Conservation (phyloP, 345 rosid species). For the Lepidium aucheri region DNA sequence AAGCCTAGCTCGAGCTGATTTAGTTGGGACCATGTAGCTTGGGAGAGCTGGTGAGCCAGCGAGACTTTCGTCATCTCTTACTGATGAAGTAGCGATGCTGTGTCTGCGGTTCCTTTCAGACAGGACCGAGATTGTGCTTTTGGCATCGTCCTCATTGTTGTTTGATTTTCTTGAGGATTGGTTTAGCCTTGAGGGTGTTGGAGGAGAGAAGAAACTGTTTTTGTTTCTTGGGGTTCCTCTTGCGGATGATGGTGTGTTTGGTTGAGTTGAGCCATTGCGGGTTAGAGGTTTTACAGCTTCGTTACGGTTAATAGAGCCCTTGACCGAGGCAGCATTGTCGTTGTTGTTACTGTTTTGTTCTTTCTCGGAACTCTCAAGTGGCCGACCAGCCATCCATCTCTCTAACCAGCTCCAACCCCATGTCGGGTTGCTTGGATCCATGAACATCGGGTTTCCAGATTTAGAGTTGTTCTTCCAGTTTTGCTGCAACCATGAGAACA, state of each 20-base stretch:
- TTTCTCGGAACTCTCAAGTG: slow-evolving; percentile 68
- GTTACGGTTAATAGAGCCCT: slow-evolving; percentile 34
- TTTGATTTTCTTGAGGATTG: slow-evolving; percentile 48
- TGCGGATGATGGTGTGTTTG: slow-evolving; percentile 47
- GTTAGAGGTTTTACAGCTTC: slow-evolving; percentile 57
- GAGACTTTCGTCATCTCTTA: slow-evolving; percentile 74
- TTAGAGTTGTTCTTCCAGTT: slow-evolving; percentile 68
- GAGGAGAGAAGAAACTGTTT: slow-evolving; percentile 43
- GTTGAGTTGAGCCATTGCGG: slow-evolving; percentile 54
- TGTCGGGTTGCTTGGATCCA: slow-evolving; percentile 72
- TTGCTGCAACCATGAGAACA: slow-evolving; percentile 41
- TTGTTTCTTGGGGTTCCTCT: slow-evolving; percentile 46
- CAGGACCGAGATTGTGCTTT: slow-evolving; percentile 57
- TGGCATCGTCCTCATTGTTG: slow-evolving; percentile 60
- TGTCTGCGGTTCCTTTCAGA: slow-evolving; percentile 61
- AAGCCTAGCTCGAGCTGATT: slow-evolving; percentile 81
- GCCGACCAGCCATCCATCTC: slow-evolving; percentile 93
- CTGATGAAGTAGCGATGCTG: slow-evolving; percentile 52
- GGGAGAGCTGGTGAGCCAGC: slow-evolving; percentile 54
- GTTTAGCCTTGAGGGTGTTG: slow-evolving; percentile 53
- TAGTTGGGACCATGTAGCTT: slow-evolving; percentile 86
- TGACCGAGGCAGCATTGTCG: slow-evolving; percentile 42
- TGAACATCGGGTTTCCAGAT: slow-evolving; percentile 57
- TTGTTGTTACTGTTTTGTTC: slow-evolving; percentile 28
- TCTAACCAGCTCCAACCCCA: slow-evolving; percentile 99